Percentiles rank a stretch among this genome's conserved stretches.
Evolutionary conservation across 441 rosid genomes (phyloP).

Genomic region (Erysimum cheiri): DNA sequence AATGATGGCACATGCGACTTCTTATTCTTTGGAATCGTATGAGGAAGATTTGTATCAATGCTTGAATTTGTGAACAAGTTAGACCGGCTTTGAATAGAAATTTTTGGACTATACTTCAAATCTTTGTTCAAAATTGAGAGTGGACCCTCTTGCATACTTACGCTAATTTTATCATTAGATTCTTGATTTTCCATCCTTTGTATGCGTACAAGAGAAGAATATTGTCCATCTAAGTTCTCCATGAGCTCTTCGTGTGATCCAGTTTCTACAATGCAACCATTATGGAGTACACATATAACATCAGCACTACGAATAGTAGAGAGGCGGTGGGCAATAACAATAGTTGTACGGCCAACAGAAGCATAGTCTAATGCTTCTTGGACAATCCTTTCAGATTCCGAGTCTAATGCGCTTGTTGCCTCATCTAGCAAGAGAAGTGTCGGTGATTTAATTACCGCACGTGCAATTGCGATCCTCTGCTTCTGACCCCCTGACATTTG

Average conservation of each 20-base stretch:
- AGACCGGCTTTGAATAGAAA: neutral
- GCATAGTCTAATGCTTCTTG: neutral
- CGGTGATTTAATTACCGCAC: neutral
- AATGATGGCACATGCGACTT: neutral
- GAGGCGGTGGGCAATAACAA: neutral
- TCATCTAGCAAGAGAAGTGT: neutral
- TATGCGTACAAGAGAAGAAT: neutral
- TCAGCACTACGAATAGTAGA: neutral
- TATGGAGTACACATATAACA: neutral
- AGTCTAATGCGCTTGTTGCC: neutral
- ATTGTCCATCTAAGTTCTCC: neutral
- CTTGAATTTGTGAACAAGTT: neutral
- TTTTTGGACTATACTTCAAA: neutral
- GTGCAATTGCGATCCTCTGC: neutral
- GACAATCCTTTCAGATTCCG: neutral
- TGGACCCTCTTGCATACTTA: neutral
- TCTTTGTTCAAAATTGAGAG: neutral
- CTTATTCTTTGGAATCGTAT: constrained; percentile 20
- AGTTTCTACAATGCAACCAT: neutral
- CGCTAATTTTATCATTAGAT: neutral
- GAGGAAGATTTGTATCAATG: neutral
- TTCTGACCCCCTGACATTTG: constrained; percentile 1
- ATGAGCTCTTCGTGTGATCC: neutral
- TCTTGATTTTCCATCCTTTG: neutral
- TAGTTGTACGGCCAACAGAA: neutral